phyloP scores from a whole-genome alignment of 1,284 basidiomycete genomes.

The Rhodotorula mucilaginosa region DNA sequence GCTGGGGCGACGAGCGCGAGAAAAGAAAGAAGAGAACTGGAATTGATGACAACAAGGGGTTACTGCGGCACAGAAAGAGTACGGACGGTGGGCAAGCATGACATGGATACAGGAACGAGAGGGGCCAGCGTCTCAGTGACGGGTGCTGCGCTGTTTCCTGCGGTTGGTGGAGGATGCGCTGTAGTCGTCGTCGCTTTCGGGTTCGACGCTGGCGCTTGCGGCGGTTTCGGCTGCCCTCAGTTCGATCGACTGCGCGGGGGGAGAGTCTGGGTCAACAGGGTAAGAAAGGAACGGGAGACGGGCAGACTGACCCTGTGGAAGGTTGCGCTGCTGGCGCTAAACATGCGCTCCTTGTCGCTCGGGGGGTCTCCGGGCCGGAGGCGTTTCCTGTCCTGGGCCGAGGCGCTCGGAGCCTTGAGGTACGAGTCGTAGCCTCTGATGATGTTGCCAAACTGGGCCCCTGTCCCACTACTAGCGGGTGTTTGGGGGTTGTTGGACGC shows the following conservation, averaged over 20 bases:
- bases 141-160: neutral
- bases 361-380: constrained; percentile 42
- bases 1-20: too few relatives aligned
- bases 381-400: constrained; percentile 26
- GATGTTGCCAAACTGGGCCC: constrained; percentile 44
- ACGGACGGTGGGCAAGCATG: too few relatives aligned
- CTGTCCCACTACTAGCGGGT: neutral
- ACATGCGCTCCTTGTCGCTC: constrained; percentile 51
- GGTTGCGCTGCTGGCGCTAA: constrained; percentile 51
- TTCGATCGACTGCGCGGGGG: constrained; percentile 19
- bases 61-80: neutral
- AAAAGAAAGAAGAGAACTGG: neutral
- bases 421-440: constrained; percentile 50
- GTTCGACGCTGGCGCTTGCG: constrained; percentile 4
- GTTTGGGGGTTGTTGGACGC: neutral
- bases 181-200: constrained; percentile 16
- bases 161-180: neutral
- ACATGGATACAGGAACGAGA: neutral
- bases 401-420: constrained; percentile 47
- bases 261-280: neutral
- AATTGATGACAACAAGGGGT: neutral
- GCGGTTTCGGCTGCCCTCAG: constrained; percentile 15
- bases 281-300: too few relatives aligned
- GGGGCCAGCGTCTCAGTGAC: neutral
- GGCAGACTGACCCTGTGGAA: constrained; percentile 51